Evolutionary conservation across 1,284 basidiomycete species (phyloP).

Genomic region (Erythrobasidium hasegawianum): DNA sequence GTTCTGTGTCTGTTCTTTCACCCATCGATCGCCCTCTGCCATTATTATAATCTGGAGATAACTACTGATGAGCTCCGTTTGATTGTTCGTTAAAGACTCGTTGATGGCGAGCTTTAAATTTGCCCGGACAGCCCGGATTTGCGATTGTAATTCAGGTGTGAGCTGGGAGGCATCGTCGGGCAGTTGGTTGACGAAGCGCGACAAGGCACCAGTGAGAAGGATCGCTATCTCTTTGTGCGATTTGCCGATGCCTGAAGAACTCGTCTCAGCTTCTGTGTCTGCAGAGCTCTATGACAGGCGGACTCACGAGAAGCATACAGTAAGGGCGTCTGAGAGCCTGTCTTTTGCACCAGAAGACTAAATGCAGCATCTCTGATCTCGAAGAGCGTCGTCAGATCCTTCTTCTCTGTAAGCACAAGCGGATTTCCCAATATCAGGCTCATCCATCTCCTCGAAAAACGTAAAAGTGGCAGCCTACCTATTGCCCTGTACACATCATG

Average conservation of each 20-base stretch:
- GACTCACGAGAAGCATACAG: conserved; percentile 25
- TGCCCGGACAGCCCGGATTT: conserved; percentile 40
- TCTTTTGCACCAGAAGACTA: conserved; percentile 23
- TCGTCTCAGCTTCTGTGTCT: neutral
- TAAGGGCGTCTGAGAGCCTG: conserved; percentile 21
- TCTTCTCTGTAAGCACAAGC: conserved; percentile 13
- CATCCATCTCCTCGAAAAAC: neutral
- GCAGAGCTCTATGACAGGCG: neutral
- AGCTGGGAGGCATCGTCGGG: conserved; percentile 38
- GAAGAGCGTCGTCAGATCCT: conserved; percentile 34
- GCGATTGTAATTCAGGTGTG: conserved; percentile 31
- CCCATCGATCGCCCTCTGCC: conserved; percentile 42
- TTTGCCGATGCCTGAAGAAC: conserved; percentile 23
- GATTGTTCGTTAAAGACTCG: conserved; percentile 34
- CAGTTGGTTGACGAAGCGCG: conserved; percentile 42
- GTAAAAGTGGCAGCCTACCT: neutral
- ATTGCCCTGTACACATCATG: conserved; percentile 32
- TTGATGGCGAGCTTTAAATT: conserved; percentile 44
- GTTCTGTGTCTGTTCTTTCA: conserved; percentile 37
- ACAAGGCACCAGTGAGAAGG: conserved; percentile 29
- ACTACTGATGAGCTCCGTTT: conserved; percentile 41
- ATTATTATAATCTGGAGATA: conserved; percentile 45
- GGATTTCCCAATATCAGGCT: neutral
- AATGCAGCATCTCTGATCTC: conserved; percentile 35
- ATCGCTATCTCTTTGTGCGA: conserved; percentile 42